Conservation (phyloP, 768 basidiomycete species). For the Psilocybe cyanescens region DNA sequence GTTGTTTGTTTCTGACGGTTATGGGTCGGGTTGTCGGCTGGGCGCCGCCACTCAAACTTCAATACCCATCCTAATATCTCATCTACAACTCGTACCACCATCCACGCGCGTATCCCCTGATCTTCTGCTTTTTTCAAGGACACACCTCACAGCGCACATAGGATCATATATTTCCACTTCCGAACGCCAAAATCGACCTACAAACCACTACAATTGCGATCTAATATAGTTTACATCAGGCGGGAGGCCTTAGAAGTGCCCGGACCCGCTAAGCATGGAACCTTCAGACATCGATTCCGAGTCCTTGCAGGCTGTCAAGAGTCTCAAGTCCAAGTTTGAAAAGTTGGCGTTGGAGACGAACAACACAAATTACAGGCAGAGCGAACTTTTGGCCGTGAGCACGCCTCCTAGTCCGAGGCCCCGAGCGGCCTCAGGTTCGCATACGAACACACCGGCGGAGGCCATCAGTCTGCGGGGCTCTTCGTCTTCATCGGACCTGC, state of each 20-base stretch:
- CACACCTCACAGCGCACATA: background rate
- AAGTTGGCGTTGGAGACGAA: slow-evolving; percentile 54
- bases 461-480: slow-evolving; percentile 43
- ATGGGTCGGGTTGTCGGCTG: background rate
- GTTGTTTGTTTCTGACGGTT: background rate
- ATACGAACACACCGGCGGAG: slow-evolving; percentile 27
- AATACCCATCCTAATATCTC: background rate
- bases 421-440: slow-evolving; percentile 40
- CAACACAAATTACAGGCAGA: slow-evolving; percentile 8
- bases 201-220: background rate
- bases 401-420: slow-evolving; percentile 43
- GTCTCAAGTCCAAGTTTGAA: slow-evolving; percentile 73
- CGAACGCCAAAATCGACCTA: background rate
- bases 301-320: slow-evolving; percentile 67
- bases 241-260: slow-evolving; percentile 4
- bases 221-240: background rate
- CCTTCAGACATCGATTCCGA: slow-evolving; percentile 52
- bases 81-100: background rate
- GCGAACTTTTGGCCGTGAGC: slow-evolving; percentile 27
- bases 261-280: slow-evolving; percentile 13
- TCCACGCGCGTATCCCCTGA: background rate
- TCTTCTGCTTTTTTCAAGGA: background rate
- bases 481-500: slow-evolving; percentile 60
- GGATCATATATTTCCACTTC: background rate
- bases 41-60: background rate